Conservation (phyloP, 2,329 filamentous ascomycete genomes). For the Lasiodiplodia citricola region DNA sequence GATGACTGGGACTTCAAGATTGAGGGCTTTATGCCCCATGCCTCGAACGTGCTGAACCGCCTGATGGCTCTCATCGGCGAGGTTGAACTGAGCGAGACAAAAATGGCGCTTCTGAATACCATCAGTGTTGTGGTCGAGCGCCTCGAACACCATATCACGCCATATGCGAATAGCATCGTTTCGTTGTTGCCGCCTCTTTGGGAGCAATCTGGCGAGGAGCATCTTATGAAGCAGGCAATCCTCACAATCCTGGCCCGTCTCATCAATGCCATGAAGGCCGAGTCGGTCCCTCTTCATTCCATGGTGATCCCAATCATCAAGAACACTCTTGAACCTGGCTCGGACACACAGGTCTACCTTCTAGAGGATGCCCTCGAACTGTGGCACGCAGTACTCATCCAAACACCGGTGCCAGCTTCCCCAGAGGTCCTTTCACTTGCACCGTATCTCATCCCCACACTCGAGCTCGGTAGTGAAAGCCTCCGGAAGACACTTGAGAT, state of each 20-base stretch:
- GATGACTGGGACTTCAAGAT: constrained; percentile 84
- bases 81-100: constrained; percentile 83
- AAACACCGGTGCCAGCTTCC: constrained; percentile 54
- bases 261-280: constrained; percentile 81
- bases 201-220: constrained; percentile 83
- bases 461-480: constrained; percentile 55
- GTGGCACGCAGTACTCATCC: constrained; percentile 78
- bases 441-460: constrained; percentile 53
- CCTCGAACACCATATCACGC: constrained; percentile 73
- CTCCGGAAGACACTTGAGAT: constrained; percentile 56
- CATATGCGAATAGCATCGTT: constrained; percentile 80
- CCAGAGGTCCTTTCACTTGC: constrained; percentile 50
- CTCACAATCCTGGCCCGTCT: constrained; percentile 83
- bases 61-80: constrained; percentile 80
- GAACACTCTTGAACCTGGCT: constrained; percentile 77
- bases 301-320: constrained; percentile 83
- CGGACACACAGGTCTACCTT: constrained; percentile 69
- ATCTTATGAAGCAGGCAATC: constrained; percentile 92
- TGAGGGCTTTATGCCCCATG: constrained; percentile 76
- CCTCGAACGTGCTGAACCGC: constrained; percentile 72
- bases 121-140: constrained; percentile 80
- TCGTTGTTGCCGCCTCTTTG: constrained; percentile 79
- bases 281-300: constrained; percentile 77
- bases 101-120: constrained; percentile 87
- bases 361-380: constrained; percentile 91